Percentiles rank a stretch among this genome's conserved stretches.
Conservation (phyloP, 805 yeast genomes). For the Candida parachauliodes region DNA sequence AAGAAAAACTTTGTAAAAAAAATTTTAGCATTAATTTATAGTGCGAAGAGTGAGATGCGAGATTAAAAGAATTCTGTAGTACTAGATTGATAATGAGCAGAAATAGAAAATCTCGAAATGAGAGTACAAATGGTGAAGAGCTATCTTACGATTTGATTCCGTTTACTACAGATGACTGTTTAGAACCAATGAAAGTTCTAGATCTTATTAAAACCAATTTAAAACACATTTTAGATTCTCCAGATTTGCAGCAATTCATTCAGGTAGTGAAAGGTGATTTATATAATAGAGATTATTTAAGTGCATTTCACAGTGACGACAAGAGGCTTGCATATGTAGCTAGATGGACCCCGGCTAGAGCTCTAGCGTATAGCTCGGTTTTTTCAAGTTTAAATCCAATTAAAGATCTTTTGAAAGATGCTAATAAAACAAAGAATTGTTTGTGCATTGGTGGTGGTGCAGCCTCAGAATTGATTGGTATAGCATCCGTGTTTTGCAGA, state of each 20-base stretch:
- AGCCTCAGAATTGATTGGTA: conserved; percentile 70
- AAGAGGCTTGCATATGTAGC: conserved; percentile 75
- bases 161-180: conserved; percentile 25
- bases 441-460: conserved; percentile 89
- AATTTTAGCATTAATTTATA: conserved; percentile 10
- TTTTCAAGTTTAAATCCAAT: conserved; percentile 50
- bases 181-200: conserved; percentile 34
- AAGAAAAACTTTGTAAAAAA: no score
- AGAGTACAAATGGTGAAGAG: not conserved
- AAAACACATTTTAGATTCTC: conserved; percentile 29
- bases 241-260: conserved; percentile 40
- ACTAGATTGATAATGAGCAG: no score
- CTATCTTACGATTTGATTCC: conserved; percentile 20
- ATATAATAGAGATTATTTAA: conserved; percentile 63
- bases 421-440: conserved; percentile 32
- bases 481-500: conserved; percentile 54
- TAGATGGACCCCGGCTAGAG: conserved; percentile 84
- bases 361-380: conserved; percentile 68
- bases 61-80: no score
- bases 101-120: no score
- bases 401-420: conserved; percentile 31
- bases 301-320: conserved; percentile 62
- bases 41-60: conserved; percentile 9
- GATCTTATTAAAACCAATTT: conserved; percentile 34
- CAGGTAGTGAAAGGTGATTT: conserved; percentile 70